Percentiles rank a stretch among this genome's conserved stretches.
phyloP scores from a whole-genome alignment of 805 yeast genomes.

The Barnettozyma vustinii region DNA sequence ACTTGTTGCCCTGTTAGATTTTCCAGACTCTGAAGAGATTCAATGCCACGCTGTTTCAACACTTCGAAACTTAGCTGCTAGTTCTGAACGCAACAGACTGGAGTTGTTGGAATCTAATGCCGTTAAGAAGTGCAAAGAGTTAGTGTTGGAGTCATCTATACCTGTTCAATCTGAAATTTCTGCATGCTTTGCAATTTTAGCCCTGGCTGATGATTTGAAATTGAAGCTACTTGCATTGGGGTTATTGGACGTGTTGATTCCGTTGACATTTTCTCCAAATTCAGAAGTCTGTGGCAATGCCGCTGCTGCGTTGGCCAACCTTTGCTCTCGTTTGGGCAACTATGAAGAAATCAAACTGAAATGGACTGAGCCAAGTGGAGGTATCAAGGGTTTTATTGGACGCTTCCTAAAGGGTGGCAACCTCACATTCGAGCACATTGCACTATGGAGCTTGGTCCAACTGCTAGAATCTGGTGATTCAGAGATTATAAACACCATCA shows the following conservation, averaged over 20 bases:
- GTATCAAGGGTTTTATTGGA: slow-evolving; percentile 76
- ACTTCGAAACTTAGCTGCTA: slow-evolving; percentile 91
- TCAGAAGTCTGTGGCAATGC: slow-evolving; percentile 97
- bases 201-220: slow-evolving; percentile 92
- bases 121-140: slow-evolving; percentile 83
- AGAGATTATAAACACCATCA: slow-evolving; percentile 50
- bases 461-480: slow-evolving; percentile 79
- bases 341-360: slow-evolving; percentile 71
- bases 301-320: slow-evolving; percentile 95
- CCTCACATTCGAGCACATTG: slow-evolving; percentile 95
- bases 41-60: slow-evolving; percentile 98
- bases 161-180: slow-evolving; percentile 93
- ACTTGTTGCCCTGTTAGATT: slow-evolving; percentile 76
- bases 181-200: slow-evolving; percentile 95
- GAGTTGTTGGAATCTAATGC: slow-evolving; percentile 95
- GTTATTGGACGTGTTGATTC: slow-evolving; percentile 82
- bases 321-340: slow-evolving; percentile 85
- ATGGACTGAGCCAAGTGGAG: slow-evolving; percentile 68
- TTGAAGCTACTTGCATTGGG: slow-evolving; percentile 77
- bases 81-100: slow-evolving; percentile 86
- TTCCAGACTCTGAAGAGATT: slow-evolving; percentile 87
- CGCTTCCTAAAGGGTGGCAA: slow-evolving; percentile 78
- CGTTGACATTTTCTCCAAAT: slow-evolving; percentile 80
- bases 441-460: slow-evolving; percentile 94
- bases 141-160: slow-evolving; percentile 81